Conservation (phyloP, 2,329 filamentous ascomycete species). For the Anthostomella pinea region DNA sequence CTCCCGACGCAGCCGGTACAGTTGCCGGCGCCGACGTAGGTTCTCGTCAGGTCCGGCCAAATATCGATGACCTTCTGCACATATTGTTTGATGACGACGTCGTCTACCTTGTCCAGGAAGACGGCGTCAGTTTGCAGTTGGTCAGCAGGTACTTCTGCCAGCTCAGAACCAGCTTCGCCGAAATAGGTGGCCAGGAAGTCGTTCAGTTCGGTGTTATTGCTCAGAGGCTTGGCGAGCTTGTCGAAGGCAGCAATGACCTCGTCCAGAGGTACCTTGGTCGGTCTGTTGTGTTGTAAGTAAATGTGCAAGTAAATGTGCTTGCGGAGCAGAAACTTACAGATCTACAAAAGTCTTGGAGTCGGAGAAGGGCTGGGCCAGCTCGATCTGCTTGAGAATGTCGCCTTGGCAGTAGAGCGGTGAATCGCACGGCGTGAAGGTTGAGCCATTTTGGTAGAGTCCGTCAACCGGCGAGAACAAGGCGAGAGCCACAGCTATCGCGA, state of each 20-base stretch:
- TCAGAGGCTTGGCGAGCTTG: conserved; percentile 56
- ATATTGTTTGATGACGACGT: conserved; percentile 59
- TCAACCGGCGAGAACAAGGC: conserved; percentile 23
- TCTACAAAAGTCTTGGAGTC: conserved; percentile 73
- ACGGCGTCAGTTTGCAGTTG: conserved; percentile 54
- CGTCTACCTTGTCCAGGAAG: conserved; percentile 57
- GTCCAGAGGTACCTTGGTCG: conserved; percentile 55
- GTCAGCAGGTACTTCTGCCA: conserved; percentile 50
- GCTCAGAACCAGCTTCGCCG: conserved; percentile 60
- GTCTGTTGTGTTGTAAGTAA: conserved; percentile 38
- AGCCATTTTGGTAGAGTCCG: conserved; percentile 59
- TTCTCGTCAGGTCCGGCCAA: conserved; percentile 65
- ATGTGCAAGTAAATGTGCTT: not conserved
- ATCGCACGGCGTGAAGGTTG: conserved; percentile 61
- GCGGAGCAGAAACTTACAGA: conserved; percentile 45
- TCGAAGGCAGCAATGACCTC: conserved; percentile 61
- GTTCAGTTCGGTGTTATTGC: conserved; percentile 60
- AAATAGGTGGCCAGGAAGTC: conserved; percentile 63
- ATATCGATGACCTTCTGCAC: conserved; percentile 63
- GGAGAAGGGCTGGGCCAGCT: conserved; percentile 60
- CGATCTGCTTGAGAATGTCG: conserved; percentile 58
- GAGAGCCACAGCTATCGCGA: conserved; percentile 16
- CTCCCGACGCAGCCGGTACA: conserved; percentile 61
- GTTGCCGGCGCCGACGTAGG: conserved; percentile 50
- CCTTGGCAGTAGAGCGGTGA: conserved; percentile 67